phyloP scores from a whole-genome alignment of 208 protist species.

The Wallacemonas collosoma region DNA sequence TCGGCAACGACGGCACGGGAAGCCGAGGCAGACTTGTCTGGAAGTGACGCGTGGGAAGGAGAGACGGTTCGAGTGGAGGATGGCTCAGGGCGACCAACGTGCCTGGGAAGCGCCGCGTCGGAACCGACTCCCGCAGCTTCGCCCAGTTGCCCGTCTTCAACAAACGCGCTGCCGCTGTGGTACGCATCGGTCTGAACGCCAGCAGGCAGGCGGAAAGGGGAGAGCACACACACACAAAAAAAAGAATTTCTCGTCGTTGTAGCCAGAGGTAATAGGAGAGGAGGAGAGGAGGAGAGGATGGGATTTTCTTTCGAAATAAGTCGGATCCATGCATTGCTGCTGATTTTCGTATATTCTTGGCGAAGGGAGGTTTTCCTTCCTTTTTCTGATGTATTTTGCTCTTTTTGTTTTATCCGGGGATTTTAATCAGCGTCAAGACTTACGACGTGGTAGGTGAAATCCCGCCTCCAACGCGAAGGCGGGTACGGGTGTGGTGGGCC shows the following conservation, averaged over 20 bases:
- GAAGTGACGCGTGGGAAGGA: conserved; percentile 75
- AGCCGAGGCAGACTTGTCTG: conserved; percentile 83
- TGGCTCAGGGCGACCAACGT: conserved; percentile 3
- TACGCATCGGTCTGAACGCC: not conserved
- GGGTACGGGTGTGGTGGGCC: no score
- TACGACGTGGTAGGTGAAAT: no score
- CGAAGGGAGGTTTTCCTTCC: no score
- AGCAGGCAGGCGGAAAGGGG: not conserved
- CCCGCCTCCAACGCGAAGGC: no score
- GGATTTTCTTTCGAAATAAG: no score
- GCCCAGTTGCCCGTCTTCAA: conserved; percentile 36
- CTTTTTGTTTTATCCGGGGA: no score
- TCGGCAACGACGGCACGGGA: conserved; percentile 62
- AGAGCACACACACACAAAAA: conserved; percentile 12
- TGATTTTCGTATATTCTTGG: no score
- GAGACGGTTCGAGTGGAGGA: conserved; percentile 22
- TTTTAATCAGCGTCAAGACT: no score
- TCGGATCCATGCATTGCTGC: no score
- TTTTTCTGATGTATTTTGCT: no score
- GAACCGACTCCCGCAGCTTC: conserved; percentile 22
- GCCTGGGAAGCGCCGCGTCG: conserved; percentile 1
- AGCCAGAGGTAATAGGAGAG: no score
- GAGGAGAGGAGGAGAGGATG: no score
- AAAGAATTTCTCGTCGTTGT: not conserved
- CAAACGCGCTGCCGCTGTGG: not conserved